A percentile compares a stretch with the other conserved stretches of the same genome.
Conservation (phyloP, 208 protist species). For the Trypanosomatidae sp. region DNA sequence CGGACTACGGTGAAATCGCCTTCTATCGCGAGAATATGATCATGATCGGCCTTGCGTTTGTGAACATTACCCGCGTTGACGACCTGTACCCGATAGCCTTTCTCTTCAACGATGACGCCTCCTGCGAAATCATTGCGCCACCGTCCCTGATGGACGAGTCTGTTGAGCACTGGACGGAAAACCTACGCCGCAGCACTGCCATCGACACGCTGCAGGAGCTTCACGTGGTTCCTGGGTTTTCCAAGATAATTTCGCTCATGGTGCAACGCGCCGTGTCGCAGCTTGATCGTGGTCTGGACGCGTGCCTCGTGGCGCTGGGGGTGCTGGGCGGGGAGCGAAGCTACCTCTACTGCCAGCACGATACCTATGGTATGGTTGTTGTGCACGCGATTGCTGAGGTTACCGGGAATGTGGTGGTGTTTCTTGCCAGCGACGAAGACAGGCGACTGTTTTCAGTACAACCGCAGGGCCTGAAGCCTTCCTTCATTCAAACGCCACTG, state of each 20-base stretch:
- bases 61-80: conserved; percentile 67
- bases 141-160: conserved; percentile 48
- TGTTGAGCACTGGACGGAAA: conserved; percentile 50
- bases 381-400: conserved; percentile 74
- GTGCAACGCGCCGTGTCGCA: conserved; percentile 64
- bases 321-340: conserved; percentile 85
- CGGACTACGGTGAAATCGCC: conserved; percentile 80
- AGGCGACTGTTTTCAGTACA: conserved; percentile 68
- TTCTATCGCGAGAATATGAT: conserved; percentile 87
- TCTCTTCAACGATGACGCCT: conserved; percentile 88
- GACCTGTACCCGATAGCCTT: conserved; percentile 88
- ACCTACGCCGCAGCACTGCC: conserved; percentile 68
- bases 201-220: conserved; percentile 79
- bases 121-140: conserved; percentile 77
- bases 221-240: conserved; percentile 68
- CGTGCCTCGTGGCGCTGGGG: conserved; percentile 71
- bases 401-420: conserved; percentile 64
- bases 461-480: conserved; percentile 64
- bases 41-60: conserved; percentile 85
- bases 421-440: conserved; percentile 73
- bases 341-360: conserved; percentile 79
- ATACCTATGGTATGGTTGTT: conserved; percentile 81
- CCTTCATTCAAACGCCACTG: conserved; percentile 81
- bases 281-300: conserved; percentile 65
- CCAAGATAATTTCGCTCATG: conserved; percentile 56